Evolutionary conservation across 1,284 basidiomycete genomes (phyloP), one percentile per base, ranked within the genome.

Genomic region (Acaromyces ingoldii): DNA sequence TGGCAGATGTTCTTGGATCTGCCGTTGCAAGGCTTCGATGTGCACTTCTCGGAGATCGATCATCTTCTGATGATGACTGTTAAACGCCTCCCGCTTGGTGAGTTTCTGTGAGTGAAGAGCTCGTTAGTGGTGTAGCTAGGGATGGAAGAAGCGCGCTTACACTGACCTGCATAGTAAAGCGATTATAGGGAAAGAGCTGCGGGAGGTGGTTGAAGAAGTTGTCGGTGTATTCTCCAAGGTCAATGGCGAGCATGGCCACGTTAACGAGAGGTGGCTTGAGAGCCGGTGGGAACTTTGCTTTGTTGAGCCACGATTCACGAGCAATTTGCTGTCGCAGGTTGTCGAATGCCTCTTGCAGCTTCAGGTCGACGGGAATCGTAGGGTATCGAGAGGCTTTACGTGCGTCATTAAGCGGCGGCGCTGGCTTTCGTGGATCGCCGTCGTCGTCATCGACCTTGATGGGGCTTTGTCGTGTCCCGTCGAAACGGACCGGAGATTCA

Each of bases 191-290:
- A 70, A 95, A 92, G 38, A 93, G 77, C 26, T 79, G 80, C 0
- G 91, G 89, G 83, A 95, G 86, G 33, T 86, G 79, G 67, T 84
- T 85, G 79, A 93, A 93, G 74, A 92, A 93, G 70, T 88, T 84
- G 19, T 92, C 89, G 66, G 90, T 86, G 77, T 91, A 93, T 74
- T 92, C 87, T 74, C 85, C 87, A 31, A 89, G 80, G 48, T 83
- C 80, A 65, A 93, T 84, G 0, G 92, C 92, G 47, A 85, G 81
- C 45, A 88, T 76, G 1, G 90, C 88, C 30, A 89, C 82, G 28
- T 83, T 77, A 28, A 82, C 79, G 5, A 96, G 82, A 3, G 83
- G 69, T 0, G 86, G 86, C 65, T 89, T 91, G 66, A 97, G 79
- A 3, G 78, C 70, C 0, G 85, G 85, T 5, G 91, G 91, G 78